Conservation (phyloP, 2,329 filamentous ascomycete genomes). For the Fusarium transvaalense region DNA sequence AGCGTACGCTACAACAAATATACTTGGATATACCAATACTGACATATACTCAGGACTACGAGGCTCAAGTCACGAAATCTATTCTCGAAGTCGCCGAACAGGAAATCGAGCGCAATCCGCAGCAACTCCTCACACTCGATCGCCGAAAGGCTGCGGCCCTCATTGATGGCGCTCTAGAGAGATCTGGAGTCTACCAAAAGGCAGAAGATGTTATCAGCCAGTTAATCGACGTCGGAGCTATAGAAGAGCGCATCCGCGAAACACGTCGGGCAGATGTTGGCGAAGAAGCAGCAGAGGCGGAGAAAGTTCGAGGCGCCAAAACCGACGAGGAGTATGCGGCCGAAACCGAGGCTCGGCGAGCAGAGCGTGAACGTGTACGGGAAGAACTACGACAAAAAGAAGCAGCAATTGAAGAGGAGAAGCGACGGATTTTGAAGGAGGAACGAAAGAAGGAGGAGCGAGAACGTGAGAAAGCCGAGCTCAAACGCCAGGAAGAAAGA, state of each 20-base stretch:
- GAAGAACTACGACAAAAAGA: slow-evolving; percentile 71
- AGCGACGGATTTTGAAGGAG: slow-evolving; percentile 68
- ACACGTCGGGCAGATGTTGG: slow-evolving; percentile 77
- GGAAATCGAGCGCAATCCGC: slow-evolving; percentile 81
- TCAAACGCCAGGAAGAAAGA: slow-evolving; percentile 63
- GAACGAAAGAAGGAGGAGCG: slow-evolving; percentile 65
- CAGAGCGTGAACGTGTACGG: slow-evolving; percentile 71
- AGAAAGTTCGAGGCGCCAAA: slow-evolving; percentile 74
- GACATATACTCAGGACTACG: slow-evolving; percentile 69
- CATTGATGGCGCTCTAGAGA: slow-evolving; percentile 82
- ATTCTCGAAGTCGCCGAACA: slow-evolving; percentile 77
- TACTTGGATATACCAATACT: slow-evolving; percentile 39
- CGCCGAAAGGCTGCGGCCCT: slow-evolving; percentile 79
- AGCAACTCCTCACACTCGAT: slow-evolving; percentile 78
- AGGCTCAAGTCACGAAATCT: slow-evolving; percentile 73
- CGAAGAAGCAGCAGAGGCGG: slow-evolving; percentile 74
- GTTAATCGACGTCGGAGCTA: slow-evolving; percentile 75
- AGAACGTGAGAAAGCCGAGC: slow-evolving; percentile 63
- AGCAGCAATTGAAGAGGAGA: slow-evolving; percentile 71
- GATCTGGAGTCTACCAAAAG: slow-evolving; percentile 79
- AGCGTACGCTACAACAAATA: slow-evolving; percentile 63
- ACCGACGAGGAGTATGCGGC: slow-evolving; percentile 79
- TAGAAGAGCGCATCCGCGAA: slow-evolving; percentile 77
- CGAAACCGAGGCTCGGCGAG: slow-evolving; percentile 71
- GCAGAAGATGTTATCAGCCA: slow-evolving; percentile 75